These are phyloP conservation scores for Aurantiochytrium sp. DNA, from an alignment of 108 stramenopile genomes.

Conservation along the genomic window DNA sequence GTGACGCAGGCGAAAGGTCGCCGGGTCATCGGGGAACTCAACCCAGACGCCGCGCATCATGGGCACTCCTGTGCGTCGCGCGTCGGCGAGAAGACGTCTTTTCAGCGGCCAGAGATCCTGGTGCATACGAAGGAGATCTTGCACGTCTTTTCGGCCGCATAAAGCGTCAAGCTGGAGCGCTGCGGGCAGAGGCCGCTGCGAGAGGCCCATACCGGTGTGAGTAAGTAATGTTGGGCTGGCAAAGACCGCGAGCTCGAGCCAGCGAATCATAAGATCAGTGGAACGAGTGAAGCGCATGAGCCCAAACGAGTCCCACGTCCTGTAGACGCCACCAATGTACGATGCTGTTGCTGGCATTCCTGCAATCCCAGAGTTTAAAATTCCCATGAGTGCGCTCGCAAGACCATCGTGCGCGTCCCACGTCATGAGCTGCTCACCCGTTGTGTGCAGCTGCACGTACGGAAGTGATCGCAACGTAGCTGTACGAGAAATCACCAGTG, in stretches of 20 bases:
- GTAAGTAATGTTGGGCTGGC: background rate
- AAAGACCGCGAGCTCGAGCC: slow-evolving; percentile 15
- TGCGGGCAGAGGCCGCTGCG: background rate
- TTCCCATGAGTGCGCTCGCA: background rate
- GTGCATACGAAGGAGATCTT: background rate
- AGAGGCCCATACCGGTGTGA: background rate
- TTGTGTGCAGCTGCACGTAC: background rate
- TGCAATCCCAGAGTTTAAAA: background rate
- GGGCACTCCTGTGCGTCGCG: background rate
- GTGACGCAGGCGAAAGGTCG: background rate
- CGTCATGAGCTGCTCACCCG: background rate
- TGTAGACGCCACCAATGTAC: background rate
- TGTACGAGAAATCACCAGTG: background rate
- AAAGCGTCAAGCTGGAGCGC: background rate
- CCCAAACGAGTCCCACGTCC: background rate
- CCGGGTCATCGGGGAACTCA: background rate
- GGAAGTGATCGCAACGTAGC: background rate
- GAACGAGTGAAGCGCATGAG: background rate
- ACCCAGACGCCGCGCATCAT: background rate
- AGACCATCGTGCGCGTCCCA: slow-evolving; percentile 3
- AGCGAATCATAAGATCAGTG: background rate
- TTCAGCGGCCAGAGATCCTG: background rate
- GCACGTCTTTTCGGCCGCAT: background rate
- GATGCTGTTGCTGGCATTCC: background rate
- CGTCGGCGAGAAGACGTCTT: background rate